phyloP scores from a whole-genome alignment of 139 green algal species.

The Picochlorum sp. region DNA sequence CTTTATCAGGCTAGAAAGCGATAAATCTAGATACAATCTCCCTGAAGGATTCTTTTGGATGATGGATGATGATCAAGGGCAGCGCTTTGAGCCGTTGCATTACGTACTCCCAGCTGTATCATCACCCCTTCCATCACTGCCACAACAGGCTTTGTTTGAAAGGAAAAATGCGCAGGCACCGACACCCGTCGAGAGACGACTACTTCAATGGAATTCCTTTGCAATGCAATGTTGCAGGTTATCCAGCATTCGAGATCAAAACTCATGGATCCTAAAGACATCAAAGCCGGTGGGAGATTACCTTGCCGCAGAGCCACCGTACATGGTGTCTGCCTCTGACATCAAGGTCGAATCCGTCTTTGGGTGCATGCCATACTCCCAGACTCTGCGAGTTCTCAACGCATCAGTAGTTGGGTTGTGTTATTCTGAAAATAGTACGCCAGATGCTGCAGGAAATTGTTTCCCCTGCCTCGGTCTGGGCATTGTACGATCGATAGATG shows the following conservation, averaged over 20 bases:
- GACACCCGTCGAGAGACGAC: conserved; percentile 41
- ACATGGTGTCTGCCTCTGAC: conserved; percentile 2
- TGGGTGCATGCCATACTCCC: conserved; percentile 4
- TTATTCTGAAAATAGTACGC: neutral
- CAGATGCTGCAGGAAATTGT: neutral
- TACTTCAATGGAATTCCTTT: conserved; percentile 52
- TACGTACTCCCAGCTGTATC: neutral
- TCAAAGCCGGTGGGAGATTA: neutral
- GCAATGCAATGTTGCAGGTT: conserved; percentile 21
- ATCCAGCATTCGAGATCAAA: conserved; percentile 5
- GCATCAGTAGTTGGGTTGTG: conserved; percentile 54
- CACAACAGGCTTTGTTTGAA: too few species aligned
- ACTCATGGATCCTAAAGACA: neutral
- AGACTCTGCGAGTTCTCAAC: conserved; percentile 47
- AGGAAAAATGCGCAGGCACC: too few species aligned
- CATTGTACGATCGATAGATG: conserved; percentile 53
- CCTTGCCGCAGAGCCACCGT: too few species aligned
- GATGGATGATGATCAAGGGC: neutral
- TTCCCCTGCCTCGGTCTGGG: conserved; percentile 70
- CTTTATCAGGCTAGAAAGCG: conserved; percentile 30
- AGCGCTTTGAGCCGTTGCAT: neutral
- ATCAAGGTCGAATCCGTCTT: conserved; percentile 17
- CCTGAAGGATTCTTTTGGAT: conserved; percentile 38
- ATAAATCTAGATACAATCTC: conserved; percentile 45
- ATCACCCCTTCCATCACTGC: neutral